Percentiles rank a stretch among this genome's conserved stretches.
Conservation (phyloP, 2,329 filamentous ascomycete genomes). For the Pezizomycotina sp. region DNA sequence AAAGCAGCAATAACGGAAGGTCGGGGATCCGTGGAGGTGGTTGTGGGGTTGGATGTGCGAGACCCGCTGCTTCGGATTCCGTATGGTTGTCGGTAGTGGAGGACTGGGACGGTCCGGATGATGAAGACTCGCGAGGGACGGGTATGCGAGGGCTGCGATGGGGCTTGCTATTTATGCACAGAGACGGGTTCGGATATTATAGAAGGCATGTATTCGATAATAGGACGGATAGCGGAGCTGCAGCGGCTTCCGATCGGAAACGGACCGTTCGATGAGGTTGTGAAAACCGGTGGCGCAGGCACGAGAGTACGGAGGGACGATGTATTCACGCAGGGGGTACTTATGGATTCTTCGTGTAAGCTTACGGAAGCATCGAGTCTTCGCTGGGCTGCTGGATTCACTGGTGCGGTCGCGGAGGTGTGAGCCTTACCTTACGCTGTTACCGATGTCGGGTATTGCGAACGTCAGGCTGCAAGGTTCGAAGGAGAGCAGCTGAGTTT, state of each 20-base stretch:
- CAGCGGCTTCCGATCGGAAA: too few species aligned
- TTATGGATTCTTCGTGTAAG: too few species aligned
- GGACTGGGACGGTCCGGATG: slow-evolving; percentile 21
- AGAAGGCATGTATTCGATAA: slow-evolving; percentile 19
- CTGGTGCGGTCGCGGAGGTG: slow-evolving; percentile 16
- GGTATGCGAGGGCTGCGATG: slow-evolving; percentile 20
- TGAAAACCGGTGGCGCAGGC: too few species aligned
- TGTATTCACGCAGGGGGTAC: too few species aligned
- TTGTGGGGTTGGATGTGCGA: slow-evolving; percentile 11
- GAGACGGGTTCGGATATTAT: slow-evolving; percentile 16
- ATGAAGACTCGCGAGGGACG: slow-evolving; percentile 7
- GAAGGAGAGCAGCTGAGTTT: slow-evolving; percentile 15
- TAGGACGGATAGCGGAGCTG: slow-evolving; percentile 12
- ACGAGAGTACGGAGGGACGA: too few species aligned
- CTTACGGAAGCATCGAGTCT: too few species aligned
- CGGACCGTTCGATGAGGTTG: too few species aligned
- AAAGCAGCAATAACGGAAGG: neutral
- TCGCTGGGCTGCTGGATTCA: slow-evolving; percentile 18
- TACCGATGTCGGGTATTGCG: slow-evolving; percentile 14
- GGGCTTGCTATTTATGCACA: slow-evolving; percentile 21
- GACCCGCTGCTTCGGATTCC: slow-evolving; percentile 10
- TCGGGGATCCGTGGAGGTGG: slow-evolving; percentile 20
- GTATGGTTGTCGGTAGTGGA: slow-evolving; percentile 18
- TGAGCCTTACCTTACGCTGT: too few species aligned
- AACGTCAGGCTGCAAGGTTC: slow-evolving; percentile 17